phyloP scores from a whole-genome alignment of 148 eudicot species.

The Chenopodium quinoa region DNA sequence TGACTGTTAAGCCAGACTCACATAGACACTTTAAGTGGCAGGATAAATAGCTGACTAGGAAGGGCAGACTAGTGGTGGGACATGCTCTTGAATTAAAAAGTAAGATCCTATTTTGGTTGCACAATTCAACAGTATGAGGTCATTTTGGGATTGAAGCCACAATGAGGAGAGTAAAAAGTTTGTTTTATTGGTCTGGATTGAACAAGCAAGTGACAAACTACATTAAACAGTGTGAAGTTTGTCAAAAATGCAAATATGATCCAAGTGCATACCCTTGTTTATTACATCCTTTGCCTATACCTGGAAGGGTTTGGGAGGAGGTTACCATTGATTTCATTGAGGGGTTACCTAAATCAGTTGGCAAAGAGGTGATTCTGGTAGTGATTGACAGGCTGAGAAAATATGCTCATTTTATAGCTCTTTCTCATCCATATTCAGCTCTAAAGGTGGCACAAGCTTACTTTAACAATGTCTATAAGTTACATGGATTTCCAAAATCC shows the following conservation, averaged over 20 bases:
- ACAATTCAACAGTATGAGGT: background rate
- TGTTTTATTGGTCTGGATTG: slow-evolving; percentile 1
- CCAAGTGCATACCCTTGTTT: background rate
- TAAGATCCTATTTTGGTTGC: background rate
- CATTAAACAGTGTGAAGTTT: background rate
- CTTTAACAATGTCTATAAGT: background rate
- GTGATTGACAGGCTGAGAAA: background rate
- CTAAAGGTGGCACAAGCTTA: background rate
- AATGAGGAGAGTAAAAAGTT: background rate
- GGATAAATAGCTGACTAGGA: background rate
- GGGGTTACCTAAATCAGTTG: background rate
- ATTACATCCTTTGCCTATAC: slow-evolving; percentile 3
- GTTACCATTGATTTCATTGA: slow-evolving; percentile 11
- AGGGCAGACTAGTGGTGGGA: slow-evolving; percentile 1
- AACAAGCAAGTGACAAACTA: background rate
- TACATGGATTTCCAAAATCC: too few relatives aligned
- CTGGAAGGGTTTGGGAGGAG: background rate
- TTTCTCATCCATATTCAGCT: background rate
- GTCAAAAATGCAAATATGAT: background rate
- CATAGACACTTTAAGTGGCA: background rate
- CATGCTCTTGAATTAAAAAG: background rate
- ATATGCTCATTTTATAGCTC: background rate
- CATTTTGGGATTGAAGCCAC: background rate
- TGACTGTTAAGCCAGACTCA: background rate
- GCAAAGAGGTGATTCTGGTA: background rate